A percentile compares a stretch with the other conserved stretches of the same genome.
Conservation (phyloP, 169 alveolate genomes). For the Haemoproteus tartakovskyi region DNA sequence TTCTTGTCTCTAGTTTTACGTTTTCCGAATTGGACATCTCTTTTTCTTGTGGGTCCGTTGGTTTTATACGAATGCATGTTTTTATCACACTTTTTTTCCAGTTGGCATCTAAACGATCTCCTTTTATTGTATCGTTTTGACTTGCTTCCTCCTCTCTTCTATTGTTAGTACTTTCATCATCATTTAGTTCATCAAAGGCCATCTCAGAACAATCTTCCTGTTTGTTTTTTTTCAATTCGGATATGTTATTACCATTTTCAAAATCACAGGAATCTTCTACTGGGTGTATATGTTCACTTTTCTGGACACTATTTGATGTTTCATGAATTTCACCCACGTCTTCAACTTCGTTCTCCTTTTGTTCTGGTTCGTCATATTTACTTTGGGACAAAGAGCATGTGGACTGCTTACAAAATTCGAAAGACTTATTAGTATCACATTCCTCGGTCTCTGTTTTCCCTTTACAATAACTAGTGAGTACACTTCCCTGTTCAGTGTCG, state of each 20-base stretch:
- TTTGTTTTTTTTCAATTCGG: no score
- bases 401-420: no score
- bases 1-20: no score
- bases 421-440: no score
- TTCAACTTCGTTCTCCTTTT: neutral
- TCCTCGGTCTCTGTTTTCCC: no score
- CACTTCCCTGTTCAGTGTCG: no score
- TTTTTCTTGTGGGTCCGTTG: slow-evolving; percentile 24
- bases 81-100: slow-evolving; percentile 63
- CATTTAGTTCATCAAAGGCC: neutral
- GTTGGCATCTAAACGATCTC: slow-evolving; percentile 36
- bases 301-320: neutral
- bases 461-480: no score
- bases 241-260: no score
- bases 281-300: no score
- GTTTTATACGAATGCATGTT: slow-evolving; percentile 62
- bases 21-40: slow-evolving; percentile 9
- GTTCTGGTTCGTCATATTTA: neutral
- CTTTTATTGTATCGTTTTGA: slow-evolving; percentile 11
- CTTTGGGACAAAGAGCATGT: no score
- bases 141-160: neutral
- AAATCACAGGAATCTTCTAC: no score
- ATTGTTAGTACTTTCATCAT: neutral
- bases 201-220: no score
- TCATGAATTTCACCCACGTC: neutral